Evolutionary conservation across 176 grass and related monocot genomes (phyloP), one percentile per base, ranked within the genome.

Genomic region (Ananas comosus): DNA sequence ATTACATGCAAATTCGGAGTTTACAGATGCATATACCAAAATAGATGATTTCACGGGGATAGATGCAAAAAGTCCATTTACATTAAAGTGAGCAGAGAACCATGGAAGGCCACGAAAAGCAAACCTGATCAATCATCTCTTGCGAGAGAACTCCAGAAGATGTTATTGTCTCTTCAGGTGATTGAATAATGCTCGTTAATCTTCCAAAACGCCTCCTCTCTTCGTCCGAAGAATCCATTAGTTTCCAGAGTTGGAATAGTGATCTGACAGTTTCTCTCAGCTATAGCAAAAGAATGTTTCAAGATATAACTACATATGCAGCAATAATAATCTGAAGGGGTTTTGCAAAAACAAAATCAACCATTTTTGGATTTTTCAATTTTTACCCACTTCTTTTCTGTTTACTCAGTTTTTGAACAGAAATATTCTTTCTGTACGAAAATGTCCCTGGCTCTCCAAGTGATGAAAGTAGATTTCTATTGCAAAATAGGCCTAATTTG

Each of bases 161-260:
- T 48, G 78, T 91, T 33, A 99, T 91, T 24, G 70, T 78, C 27
- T 93, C 77, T 64, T 93, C 90, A 3, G 94, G 80, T 64, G 75
- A 78, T 68, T 88, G 79, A 56, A 92, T 79, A 74, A 78, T 80
- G 63, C 49, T 83, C 47, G 84, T 85, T 69, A 93, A 58, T 84
- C 56, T 88, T 80, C 68, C 79, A 67, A 88, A 99, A 54, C 79
- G 66, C 72, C 74, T 74, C 67, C 66, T 93, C 51, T 99, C 87
- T 85, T 82, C 87, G 82, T 91, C 80, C 75, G 90, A 77, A 25
- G 94, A 83, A 70, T 99, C 94, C 87, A 99, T 93, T 74, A 99
- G 18, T 51, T 99, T 91, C 94, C 94, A 93, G 42, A 99, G 87
- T 54, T 99, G 78, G 78, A 82, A 91, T 50, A 99, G 58, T 11